Evolutionary conservation across 306 rosid species (phyloP).

Genomic region (Glycyrrhiza uralensis): DNA sequence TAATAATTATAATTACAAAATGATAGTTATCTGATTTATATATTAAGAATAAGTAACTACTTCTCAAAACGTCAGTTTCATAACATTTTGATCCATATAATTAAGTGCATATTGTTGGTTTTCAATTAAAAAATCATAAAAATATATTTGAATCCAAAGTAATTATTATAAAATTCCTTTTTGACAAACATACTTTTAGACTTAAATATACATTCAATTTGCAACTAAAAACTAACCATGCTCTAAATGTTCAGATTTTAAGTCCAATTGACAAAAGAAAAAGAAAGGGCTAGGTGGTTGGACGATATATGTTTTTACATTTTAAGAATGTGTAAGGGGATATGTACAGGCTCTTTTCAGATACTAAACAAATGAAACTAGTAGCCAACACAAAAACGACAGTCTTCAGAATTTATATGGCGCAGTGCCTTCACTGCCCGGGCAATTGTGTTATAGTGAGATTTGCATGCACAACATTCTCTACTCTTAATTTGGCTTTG

Average conservation of each 20-base stretch:
- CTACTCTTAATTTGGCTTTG: background rate
- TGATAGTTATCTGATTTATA: too few species aligned
- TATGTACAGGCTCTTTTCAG: background rate
- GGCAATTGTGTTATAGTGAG: background rate
- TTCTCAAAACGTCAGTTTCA: too few species aligned
- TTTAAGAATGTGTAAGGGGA: background rate
- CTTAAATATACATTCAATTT: too few species aligned
- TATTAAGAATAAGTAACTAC: too few species aligned
- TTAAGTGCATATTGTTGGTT: too few species aligned
- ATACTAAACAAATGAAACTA: background rate
- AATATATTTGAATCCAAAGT: too few species aligned
- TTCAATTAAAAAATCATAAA: too few species aligned
- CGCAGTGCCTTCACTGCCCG: background rate
- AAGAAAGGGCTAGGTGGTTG: background rate
- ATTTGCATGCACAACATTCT: constrained; percentile 30
- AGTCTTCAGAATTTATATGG: background rate
- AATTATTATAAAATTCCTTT: too few species aligned
- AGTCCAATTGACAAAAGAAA: background rate
- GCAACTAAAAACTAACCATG: too few species aligned
- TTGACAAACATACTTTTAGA: too few species aligned
- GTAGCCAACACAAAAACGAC: constrained; percentile 8
- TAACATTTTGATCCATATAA: too few species aligned
- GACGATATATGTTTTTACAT: background rate
- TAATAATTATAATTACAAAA: too few species aligned
- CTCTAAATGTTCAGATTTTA: background rate